Evolutionary conservation across 768 basidiomycete genomes (phyloP).

Genomic region (Rhodotorula babjevae): DNA sequence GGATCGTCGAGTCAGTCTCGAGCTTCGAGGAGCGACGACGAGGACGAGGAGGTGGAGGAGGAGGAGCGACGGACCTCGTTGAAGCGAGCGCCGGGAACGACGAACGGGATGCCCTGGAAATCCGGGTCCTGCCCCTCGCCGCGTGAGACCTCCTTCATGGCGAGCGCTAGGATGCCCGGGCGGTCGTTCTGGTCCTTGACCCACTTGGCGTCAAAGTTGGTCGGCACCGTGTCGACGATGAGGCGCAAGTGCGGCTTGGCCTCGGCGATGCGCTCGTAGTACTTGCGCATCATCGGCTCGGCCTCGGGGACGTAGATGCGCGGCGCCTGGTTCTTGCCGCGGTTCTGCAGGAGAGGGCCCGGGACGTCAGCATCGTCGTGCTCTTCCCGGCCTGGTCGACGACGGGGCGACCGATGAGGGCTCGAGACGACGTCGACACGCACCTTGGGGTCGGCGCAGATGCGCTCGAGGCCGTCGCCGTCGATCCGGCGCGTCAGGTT

Average conservation of each 20-base stretch:
- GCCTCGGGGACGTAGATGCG: constrained; percentile 91
- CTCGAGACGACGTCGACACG: neutral
- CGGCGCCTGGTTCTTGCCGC: constrained; percentile 80
- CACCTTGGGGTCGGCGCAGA: constrained; percentile 87
- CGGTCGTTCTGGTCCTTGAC: constrained; percentile 91
- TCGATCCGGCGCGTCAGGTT: constrained; percentile 94
- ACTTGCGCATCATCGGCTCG: constrained; percentile 87
- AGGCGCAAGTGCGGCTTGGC: constrained; percentile 92
- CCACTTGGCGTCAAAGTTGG: constrained; percentile 74
- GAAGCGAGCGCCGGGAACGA: constrained; percentile 75
- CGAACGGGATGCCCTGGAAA: constrained; percentile 89
- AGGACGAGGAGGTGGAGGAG: neutral
- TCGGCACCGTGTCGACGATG: constrained; percentile 83
- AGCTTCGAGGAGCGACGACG: no score
- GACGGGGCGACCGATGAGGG: no score
- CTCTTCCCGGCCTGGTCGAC: no score
- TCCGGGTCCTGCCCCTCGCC: constrained; percentile 62
- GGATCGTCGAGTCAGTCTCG: no score
- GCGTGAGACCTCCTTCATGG: constrained; percentile 83
- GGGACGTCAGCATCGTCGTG: no score
- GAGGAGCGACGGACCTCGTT: constrained; percentile 3
- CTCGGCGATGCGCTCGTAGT: constrained; percentile 82
- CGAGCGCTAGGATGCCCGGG: constrained; percentile 87
- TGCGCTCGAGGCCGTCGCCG: constrained; percentile 92
- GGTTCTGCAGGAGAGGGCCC: constrained; percentile 54